Evolutionary conservation across 2,329 filamentous ascomycete species (phyloP), one percentile per base, ranked within the genome.

Genomic region (Colletotrichum plurivorum): DNA sequence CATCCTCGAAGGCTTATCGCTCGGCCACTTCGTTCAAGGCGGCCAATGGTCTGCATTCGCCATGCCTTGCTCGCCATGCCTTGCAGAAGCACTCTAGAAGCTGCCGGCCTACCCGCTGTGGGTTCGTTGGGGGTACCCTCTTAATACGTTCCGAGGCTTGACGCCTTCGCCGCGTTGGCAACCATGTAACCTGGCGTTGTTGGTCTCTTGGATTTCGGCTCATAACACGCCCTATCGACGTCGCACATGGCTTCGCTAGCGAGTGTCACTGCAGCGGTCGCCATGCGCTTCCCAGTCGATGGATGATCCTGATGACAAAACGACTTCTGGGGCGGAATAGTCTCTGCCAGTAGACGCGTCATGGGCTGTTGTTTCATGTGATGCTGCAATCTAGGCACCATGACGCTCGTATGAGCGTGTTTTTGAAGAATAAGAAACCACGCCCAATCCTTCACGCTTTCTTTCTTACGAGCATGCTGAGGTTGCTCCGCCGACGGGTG

Each of bases 241-340:
- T 51, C 58, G 6, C 43, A 55, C 22, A 27, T 43, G 39, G 51
- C 51, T 61, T 67, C 41, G 20, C 5, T 62, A 62, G 57, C 63
- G 41, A 62, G 57, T 62, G 27, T 18, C 31, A 56, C 41, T 5
- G n/a, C 18, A 45, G 55, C 48, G 27, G 41, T 13, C n/a, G 36
- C 5, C 43, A 36, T 58, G 16, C 16, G 41, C 18, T 13, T 25
- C 41, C 48, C 12, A 41, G 41, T 36, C 10, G 31, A 36, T 10
- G 31, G 31, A 36, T 5, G 31, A 10, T 36, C 7, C 8, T 36
- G 31, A 10, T 36, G 31, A 36, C 31, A 10, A 36, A 36, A 36
- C 8, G 31, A 36, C 22, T 25, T 25, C 22, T 25, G 22, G 22
- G 22, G 10, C 5, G 31, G 13, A 15, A 43, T 10, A 4, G 41